Evolutionary conservation across 805 yeast species (phyloP), one percentile per base, ranked within the genome.

Genomic region (Pichia membranifaciens): DNA sequence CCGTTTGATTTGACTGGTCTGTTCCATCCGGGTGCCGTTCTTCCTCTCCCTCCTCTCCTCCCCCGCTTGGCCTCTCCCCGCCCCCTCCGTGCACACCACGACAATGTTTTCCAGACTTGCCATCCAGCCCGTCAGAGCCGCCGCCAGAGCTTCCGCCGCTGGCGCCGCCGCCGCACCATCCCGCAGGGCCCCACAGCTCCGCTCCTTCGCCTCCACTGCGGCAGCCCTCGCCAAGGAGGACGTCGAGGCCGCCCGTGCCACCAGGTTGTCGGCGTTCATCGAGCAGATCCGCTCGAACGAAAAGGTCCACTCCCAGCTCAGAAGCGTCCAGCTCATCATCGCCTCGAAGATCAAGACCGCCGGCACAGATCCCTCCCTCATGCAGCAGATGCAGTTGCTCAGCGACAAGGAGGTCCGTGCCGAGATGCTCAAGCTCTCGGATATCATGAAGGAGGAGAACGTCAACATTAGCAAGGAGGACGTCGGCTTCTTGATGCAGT

Each of bases 321-420:
- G 38, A 20, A 40, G 45, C 21, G 45, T 48, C 10, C 49, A 48
- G 33, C 21, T 48, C 2, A 20, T 48, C 15, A 41, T 48, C 41
- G 49, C 51, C 18, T 28, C 35, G 15, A 45, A 35, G 43, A 38
- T 44, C 43, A 42, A 36, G 40, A 43, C 22, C 50, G 47, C 31
- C 33, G 25, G 35, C 23, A 47, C 44, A 28, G 34, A 50, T 12
- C 47, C 61, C 33, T 40, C 60, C 1, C 22, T 58, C 23, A 50
- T 51, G 51, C 59, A 59, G 44, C 66, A 62, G 47, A 41, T 64
- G 48, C 58, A 59, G 45, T 43, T 63, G 23, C 41, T 64, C 6
- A 56, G 54, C 55, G 65, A 64, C 41, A 18, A 42, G 1, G 68
- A 64, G 22, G 57, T 62, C 8, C 54, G 64, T 44, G 37, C 40